Percentiles rank a stretch among this genome's conserved stretches.
phyloP scores from a whole-genome alignment of 176 grass and related monocot species.

The Miscanthus lutarioriparius region DNA sequence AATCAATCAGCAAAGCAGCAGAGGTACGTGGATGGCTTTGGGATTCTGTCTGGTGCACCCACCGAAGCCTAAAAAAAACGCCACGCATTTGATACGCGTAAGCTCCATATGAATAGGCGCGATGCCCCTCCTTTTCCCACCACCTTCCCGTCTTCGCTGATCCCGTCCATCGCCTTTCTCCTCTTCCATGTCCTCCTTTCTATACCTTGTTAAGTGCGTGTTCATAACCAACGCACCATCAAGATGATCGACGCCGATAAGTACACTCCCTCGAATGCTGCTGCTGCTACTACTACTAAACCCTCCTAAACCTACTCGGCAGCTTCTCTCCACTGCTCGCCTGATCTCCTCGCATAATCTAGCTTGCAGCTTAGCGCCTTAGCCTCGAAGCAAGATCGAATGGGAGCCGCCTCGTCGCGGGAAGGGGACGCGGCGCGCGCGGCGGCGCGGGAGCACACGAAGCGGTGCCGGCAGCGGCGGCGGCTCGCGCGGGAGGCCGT shows the following conservation, averaged over 20 bases:
- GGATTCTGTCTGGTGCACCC: conserved; percentile 24
- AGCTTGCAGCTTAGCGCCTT: not conserved
- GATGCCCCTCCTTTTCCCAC: not conserved
- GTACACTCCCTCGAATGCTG: not conserved
- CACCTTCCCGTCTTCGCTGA: conserved; percentile 34
- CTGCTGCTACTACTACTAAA: too few species aligned
- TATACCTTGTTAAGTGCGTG: not conserved
- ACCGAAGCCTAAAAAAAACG: not conserved
- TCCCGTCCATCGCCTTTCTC: conserved; percentile 14
- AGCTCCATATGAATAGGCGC: conserved; percentile 13
- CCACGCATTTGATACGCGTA: not conserved
- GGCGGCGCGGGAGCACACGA: conserved; percentile 48
- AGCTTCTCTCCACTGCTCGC: not conserved
- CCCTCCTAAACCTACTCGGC: not conserved
- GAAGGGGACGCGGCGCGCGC: conserved; percentile 14
- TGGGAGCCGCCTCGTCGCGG: conserved; percentile 44
- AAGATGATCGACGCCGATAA: conserved; percentile 3
- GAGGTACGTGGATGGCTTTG: conserved; percentile 6
- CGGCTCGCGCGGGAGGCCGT: conserved; percentile 55
- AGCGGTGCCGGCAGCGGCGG: conserved; percentile 72
- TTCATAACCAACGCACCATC: conserved; percentile 25
- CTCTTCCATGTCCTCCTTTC: not conserved
- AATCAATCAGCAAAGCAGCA: not conserved
- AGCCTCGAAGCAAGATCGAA: not conserved
- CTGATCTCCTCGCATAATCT: not conserved